Conservation (phyloP, 2,329 filamentous ascomycete species). For the Clarireedia monteithiana region DNA sequence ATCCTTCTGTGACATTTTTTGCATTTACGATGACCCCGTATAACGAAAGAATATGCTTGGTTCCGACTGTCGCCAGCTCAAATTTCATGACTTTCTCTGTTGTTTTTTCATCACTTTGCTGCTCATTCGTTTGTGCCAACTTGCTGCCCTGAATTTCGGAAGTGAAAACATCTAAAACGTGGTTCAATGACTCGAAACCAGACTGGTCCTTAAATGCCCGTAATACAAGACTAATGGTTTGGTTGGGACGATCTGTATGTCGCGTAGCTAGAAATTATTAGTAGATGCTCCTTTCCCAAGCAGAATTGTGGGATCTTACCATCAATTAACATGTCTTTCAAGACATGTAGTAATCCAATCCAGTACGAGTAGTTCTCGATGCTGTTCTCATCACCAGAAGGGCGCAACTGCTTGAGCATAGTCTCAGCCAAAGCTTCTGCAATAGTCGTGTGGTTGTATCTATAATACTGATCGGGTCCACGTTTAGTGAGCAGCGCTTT, state of each 20-base stretch:
- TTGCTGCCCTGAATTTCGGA: slow-evolving; percentile 41
- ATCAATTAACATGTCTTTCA: slow-evolving; percentile 75
- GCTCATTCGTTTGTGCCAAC: not conserved
- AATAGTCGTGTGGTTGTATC: slow-evolving; percentile 44
- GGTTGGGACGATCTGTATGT: slow-evolving; percentile 32
- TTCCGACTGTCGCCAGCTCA: slow-evolving; percentile 45
- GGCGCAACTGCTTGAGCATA: slow-evolving; percentile 57
- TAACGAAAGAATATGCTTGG: slow-evolving; percentile 79
- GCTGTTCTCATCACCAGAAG: slow-evolving; percentile 35
- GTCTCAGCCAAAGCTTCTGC: slow-evolving; percentile 63
- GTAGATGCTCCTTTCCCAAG: not conserved
- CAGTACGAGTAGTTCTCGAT: slow-evolving; percentile 69
- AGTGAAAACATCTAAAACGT: slow-evolving; percentile 63
- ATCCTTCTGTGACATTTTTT: slow-evolving; percentile 74
- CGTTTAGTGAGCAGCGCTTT: slow-evolving; percentile 73
- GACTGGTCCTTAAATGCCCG: slow-evolving; percentile 77
- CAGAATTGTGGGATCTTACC: slow-evolving; percentile 29
- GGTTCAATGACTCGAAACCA: slow-evolving; percentile 67
- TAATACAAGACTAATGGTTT: slow-evolving; percentile 67
- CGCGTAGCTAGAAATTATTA: slow-evolving; percentile 11
- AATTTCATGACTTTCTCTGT: slow-evolving; percentile 11
- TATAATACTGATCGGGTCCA: slow-evolving; percentile 55
- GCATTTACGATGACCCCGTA: slow-evolving; percentile 69
- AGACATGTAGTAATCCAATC: slow-evolving; percentile 69
- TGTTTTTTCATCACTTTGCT: slow-evolving; percentile 31